Base-by-base conservation (phyloP, 202 grass and related monocot genomes). In the Cymbopogon flexuosus region DNA sequence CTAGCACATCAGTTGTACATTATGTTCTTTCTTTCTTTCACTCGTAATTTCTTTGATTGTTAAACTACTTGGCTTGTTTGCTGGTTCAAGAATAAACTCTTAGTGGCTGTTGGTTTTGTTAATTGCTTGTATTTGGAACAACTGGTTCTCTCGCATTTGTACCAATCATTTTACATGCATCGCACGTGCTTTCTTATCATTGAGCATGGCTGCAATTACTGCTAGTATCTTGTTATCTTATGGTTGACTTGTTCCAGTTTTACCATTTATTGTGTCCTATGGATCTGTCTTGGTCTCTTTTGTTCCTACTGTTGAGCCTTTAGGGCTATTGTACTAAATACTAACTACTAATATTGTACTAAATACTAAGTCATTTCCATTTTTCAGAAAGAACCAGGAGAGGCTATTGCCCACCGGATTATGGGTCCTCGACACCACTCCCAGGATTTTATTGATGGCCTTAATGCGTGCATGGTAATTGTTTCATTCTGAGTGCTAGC, bases 381-480 rank as follows among this genome's bases (percentile, higher is more conserved):
- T 83, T 92, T 83, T 14, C 82, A 98, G 96, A 91, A 77, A 86
- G 83, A 74, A 71, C 77, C 72, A 82, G 76, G 86, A 34, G 74
- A 84, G 76, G 88, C 90, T 63, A 73, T 95, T 88, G 76, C 90
- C 65, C 92, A 95, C 75, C 73, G 77, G 58, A 79, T 92, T 67
- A 98, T 93, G 84, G 96, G 96, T 74, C 87, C 88, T 70, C 73
- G 58, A 41, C 88, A 93, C 36, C 96, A 98, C 66, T 89, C 92
- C 71, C 73, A 83, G 77, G 90, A 91, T 78, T 80, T 76, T 3
- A 91, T 98, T 23, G 96, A 91, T 72, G 77, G 62, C 79, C 87
- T 98, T 60, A 98, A 95, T 54, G 19, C 82, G 39, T 87, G 19
- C 83, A 86, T 76, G 84, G 96, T 98, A 93, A 84, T 65, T 72